Percentiles rank a stretch among this genome's conserved stretches.
Evolutionary conservation across 495 filamentous ascomycete genomes (phyloP).

Genomic region (Hyaloscypha bicolor): DNA sequence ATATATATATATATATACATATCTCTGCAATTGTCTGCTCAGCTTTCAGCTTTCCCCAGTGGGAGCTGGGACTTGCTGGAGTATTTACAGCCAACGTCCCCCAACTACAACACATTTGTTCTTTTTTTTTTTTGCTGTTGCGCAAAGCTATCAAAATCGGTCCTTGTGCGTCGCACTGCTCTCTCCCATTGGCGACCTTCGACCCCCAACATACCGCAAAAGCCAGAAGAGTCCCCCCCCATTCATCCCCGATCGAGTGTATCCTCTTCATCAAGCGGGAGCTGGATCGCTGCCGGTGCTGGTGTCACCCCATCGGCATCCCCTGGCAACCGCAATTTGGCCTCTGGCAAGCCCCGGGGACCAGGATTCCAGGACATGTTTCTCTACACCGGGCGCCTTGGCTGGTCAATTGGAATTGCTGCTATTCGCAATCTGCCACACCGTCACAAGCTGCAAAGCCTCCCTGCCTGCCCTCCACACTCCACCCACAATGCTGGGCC

Average conservation of each 20-base stretch:
- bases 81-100: background rate
- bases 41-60: background rate
- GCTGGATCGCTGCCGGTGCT: constrained; percentile 1
- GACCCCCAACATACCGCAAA: background rate
- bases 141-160: constrained; percentile 8
- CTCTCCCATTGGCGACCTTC: constrained; percentile 9
- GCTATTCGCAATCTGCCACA: constrained; percentile 6
- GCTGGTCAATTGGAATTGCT: background rate
- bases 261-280: constrained; percentile 14
- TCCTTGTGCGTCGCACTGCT: background rate
- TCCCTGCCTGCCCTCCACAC: background rate
- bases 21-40: constrained; percentile 5
- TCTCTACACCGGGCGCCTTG: background rate
- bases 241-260: background rate
- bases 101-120: background rate
- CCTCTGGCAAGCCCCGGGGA: background rate
- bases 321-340: constrained; percentile 10
- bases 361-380: constrained; percentile 9
- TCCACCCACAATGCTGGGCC: background rate
- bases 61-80: too few species aligned
- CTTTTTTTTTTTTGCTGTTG: constrained; percentile 3
- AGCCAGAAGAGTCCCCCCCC: background rate
- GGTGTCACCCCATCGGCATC: constrained; percentile 7
- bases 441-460: background rate
- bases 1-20: constrained; percentile 1